Conservation (phyloP, 441 rosid species). For the Gossypium davidsonii region DNA sequence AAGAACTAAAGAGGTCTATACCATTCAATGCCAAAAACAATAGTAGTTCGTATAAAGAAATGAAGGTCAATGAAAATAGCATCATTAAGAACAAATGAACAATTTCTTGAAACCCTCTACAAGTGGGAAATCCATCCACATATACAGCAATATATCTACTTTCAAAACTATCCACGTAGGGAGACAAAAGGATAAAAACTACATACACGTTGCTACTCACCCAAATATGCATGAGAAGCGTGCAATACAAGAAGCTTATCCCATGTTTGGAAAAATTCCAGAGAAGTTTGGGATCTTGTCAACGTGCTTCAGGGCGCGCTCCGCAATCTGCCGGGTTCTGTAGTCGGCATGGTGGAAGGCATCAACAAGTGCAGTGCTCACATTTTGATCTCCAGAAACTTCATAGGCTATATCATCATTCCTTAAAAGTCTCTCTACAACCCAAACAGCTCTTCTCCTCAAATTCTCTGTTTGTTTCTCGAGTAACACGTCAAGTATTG, state of each 20-base stretch:
- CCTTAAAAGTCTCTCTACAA: slow-evolving; percentile 78
- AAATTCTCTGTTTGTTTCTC: slow-evolving; percentile 69
- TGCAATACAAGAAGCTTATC: slow-evolving; percentile 19
- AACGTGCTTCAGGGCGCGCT: slow-evolving; percentile 81
- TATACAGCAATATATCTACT: slow-evolving; percentile 34
- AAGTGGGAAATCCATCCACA: slow-evolving; percentile 19
- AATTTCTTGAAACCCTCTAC: slow-evolving; percentile 20
- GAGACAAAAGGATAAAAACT: slow-evolving; percentile 16
- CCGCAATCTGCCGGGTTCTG: slow-evolving; percentile 80
- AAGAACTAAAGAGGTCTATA: background rate
- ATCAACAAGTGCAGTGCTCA: slow-evolving; percentile 85
- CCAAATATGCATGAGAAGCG: background rate
- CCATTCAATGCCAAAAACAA: slow-evolving; percentile 1
- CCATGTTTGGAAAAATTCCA: slow-evolving; percentile 63
- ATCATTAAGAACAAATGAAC: slow-evolving; percentile 15
- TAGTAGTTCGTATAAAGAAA: slow-evolving; percentile 13
- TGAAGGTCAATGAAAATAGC: slow-evolving; percentile 7
- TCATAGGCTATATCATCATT: slow-evolving; percentile 73
- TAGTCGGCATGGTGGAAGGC: slow-evolving; percentile 89
- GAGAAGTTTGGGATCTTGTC: slow-evolving; percentile 94
- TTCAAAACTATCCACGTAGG: slow-evolving; percentile 17
- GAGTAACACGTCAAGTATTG: slow-evolving; percentile 51
- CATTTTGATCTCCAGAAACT: slow-evolving; percentile 62
- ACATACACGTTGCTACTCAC: slow-evolving; percentile 24
- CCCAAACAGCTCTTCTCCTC: slow-evolving; percentile 76